Conservation (phyloP, 257 asterid genomes). For the Nicotiana otophora region DNA sequence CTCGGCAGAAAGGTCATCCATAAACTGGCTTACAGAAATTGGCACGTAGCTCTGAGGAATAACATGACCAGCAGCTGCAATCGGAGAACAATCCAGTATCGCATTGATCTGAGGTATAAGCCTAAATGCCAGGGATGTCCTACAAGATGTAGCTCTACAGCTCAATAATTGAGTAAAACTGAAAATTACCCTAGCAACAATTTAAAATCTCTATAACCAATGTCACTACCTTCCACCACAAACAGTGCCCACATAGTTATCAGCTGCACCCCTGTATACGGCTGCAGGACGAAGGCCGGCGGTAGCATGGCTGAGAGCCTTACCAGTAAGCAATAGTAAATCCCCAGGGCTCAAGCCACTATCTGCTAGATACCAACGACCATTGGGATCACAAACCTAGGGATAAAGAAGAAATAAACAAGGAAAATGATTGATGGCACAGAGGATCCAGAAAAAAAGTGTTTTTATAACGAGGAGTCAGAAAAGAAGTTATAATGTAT, state of each 20-base stretch:
- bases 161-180: slow-evolving; percentile 2
- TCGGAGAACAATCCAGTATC: slow-evolving; percentile 71
- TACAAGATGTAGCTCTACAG: slow-evolving; percentile 32
- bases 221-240: slow-evolving; percentile 61
- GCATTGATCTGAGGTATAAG: slow-evolving; percentile 97
- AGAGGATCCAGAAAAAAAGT: background rate
- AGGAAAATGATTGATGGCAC: slow-evolving; percentile 15
- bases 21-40: slow-evolving; percentile 83
- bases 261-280: slow-evolving; percentile 48
- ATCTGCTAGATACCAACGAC: slow-evolving; percentile 97
- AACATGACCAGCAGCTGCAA: slow-evolving; percentile 90
- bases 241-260: slow-evolving; percentile 35
- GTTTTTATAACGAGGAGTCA: background rate
- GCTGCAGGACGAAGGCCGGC: slow-evolving; percentile 92
- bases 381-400: slow-evolving; percentile 91
- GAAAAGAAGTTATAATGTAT: background rate
- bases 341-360: slow-evolving; percentile 70
- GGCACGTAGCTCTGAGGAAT: slow-evolving; percentile 85
- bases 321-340: slow-evolving; percentile 84
- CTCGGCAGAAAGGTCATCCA: slow-evolving; percentile 89
- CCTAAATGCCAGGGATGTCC: slow-evolving; percentile 83
- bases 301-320: slow-evolving; percentile 88
- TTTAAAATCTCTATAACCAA: slow-evolving; percentile 9
- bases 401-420: slow-evolving; percentile 20
- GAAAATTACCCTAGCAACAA: slow-evolving; percentile 17